Evolutionary conservation across 2,329 filamentous ascomycete species (phyloP).

Genomic region (Dactylella cylindrospora): DNA sequence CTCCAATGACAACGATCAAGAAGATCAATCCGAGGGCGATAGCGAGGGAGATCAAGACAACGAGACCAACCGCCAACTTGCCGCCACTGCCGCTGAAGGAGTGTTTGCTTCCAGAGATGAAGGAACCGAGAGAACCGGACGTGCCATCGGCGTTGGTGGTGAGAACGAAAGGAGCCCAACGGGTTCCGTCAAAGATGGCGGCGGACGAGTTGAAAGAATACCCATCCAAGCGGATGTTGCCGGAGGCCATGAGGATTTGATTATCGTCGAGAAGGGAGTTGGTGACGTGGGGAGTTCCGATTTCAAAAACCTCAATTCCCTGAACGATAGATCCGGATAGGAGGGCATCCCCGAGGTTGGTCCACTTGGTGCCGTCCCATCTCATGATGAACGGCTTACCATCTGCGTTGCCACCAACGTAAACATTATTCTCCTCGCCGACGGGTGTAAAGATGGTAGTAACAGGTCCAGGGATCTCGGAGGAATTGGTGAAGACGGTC

Average conservation of each 20-base stretch:
- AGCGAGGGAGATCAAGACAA: conserved; percentile 77
- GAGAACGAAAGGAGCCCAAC: conserved; percentile 75
- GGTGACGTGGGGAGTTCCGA: conserved; percentile 67
- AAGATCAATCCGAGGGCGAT: conserved; percentile 77
- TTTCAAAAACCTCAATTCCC: conserved; percentile 76
- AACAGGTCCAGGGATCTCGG: conserved; percentile 73
- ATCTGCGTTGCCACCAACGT: conserved; percentile 74
- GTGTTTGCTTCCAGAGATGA: conserved; percentile 80
- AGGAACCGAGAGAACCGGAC: conserved; percentile 72
- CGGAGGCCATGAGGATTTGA: conserved; percentile 79
- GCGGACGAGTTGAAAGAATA: conserved; percentile 80
- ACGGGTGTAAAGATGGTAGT: conserved; percentile 74
- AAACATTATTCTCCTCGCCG: conserved; percentile 70
- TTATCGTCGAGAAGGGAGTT: conserved; percentile 65
- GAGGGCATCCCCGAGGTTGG: conserved; percentile 63
- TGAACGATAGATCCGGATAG: conserved; percentile 61
- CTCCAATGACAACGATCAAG: conserved; percentile 72
- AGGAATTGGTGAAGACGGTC: conserved; percentile 62
- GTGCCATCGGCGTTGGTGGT: conserved; percentile 67
- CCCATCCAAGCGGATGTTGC: conserved; percentile 70
- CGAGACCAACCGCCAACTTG: conserved; percentile 70
- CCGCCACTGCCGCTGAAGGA: conserved; percentile 65
- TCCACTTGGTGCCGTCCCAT: conserved; percentile 71
- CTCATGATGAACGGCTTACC: conserved; percentile 77
- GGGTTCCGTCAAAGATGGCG: conserved; percentile 81